Evolutionary conservation across 257 asterid genomes (phyloP), one percentile per base, ranked within the genome.

Genomic region (Rhazya stricta): DNA sequence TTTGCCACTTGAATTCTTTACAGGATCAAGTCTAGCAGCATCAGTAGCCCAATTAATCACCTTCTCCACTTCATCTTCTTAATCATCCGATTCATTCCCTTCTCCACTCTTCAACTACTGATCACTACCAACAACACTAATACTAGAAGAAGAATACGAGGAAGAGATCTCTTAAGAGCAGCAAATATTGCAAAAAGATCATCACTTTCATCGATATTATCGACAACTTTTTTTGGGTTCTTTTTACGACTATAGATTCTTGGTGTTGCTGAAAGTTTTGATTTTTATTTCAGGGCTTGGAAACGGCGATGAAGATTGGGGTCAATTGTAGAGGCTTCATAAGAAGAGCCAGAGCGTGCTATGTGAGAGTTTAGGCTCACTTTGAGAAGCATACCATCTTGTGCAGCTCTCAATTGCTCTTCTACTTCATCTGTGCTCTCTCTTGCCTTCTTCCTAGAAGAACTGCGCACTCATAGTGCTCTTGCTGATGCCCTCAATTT

Each of bases 1-100:
- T n/a, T n/a, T n/a, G n/a, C n/a, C n/a, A n/a, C n/a, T n/a, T n/a
- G n/a, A n/a, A n/a, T n/a, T n/a, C n/a, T n/a, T n/a, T n/a, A n/a
- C n/a, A 79, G 96, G 97, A 30, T 93, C 94, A 67, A 93, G 91
- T 72, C 94, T 89, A 39, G 98, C 97, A 57, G 97, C 97, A 74
- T 93, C 98, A 67, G 81, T 84, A 6, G 98, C 98, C 97, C 97
- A 91, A 57, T 80, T 87, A 4, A 93, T 88, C 81, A 93, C 56
- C 90, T 91, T 90, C 80, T 89, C 90, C 77, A 91, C 98, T 79
- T 91, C 97, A 87, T 93, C 95, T 10, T 83, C 89, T 0, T 83
- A 85, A 34, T 83, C 87, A 2, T 58, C 73, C 1, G 73, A 83
- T 16, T 73, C 87, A 5, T 58, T 77, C 18, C 58, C 78, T 9